Evolutionary conservation across 2,329 filamentous ascomycete species (phyloP), one percentile per base, ranked within the genome.

Genomic region (Fusarium dimerum): DNA sequence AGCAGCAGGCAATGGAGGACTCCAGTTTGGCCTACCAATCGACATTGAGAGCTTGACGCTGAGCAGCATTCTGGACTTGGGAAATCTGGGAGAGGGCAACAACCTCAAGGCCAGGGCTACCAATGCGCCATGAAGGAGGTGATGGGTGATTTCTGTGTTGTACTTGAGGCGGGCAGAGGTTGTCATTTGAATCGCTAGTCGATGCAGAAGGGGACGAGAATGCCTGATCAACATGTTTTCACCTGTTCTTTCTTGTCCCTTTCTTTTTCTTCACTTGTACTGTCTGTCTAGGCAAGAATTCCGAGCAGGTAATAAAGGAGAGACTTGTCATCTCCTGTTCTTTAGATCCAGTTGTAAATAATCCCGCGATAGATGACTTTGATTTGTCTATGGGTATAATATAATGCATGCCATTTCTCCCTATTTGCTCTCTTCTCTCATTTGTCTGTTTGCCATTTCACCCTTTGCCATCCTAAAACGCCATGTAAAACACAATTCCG

Each of bases 21-120:
- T 62, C 15, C 60, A 42, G 6, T 46, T 50, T 4, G 43, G 52
- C 15, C 34, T 20, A 26, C 55, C 63, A 1, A 71, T 78, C 51
- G 67, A 78, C 54, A 52, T 78, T 9, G 73, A 68, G 32, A 73
- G 72, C 9, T 51, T 78, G 52, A 69, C 66, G 7, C 65, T 80
- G 44, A 74, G 68, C 59, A 79, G 73, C 51, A 63, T 70, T 43
- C 63, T 80, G 40, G 68, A 75, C 45, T 65, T 81, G 11, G 78
- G 78, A 30, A 78, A 73, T 50, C 62, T 79, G 45, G 60, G 43
- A 3, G 55, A 55, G 36, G 52, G 53, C 7, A 38, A 45, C 6
- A 52, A 53, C 3, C 46, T 63, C 20, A 52, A 55, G 26, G 56
- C 58, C 40, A 52, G 60, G 32, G 62, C 62, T 5, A 63, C 59